Evolutionary conservation across 2,329 filamentous ascomycete genomes (phyloP), one percentile per base, ranked within the genome.

Genomic region (Phoma herbarum): DNA sequence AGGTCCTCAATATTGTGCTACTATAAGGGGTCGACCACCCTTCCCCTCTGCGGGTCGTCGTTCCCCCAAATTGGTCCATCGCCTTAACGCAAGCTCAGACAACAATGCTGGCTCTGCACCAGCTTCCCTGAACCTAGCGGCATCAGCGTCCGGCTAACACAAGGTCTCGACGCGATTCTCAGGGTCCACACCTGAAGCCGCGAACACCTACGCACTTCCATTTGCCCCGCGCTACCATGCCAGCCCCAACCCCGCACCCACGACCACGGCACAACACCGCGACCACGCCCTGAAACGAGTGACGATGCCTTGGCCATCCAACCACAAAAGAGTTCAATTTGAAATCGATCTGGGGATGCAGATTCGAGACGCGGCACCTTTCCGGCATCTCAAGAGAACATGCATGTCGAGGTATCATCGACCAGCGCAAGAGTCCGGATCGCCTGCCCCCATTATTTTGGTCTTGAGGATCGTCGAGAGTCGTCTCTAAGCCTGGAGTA

Each of bases 241-340:
- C 39, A 56, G 41, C 47, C 42, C 54, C 20, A 44, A 28, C 56
- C 56, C 56, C 56, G 56, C 56, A 59, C 50, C 56, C 56, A 25
- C 44, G 25, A 41, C 44, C 44, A 42, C 35, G 54, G 54, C 33
- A 25, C 35, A 28, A 18, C 29, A 47, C 26, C 33, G 54, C 54
- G 48, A 57, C 20, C 35, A 43, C 25, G 33, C 33, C 43, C 28
- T 52, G 42, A 46, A 26, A 33, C 26, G 33, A 33, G 16, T n/a
- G 22, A 37, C 9, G 5, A 25, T 44, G n/a, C 23, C 49, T 58
- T 58, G 44, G 49, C 55, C 18, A 20, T 43, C 51, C 50, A 47
- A 14, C 26, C 33, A 42, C 33, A 18, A 46, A 41, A 41, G 20
- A 9, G 9, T 10, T 28, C n/a, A 12, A 50, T 46, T 33, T 54